Percentiles rank a stretch among this genome's conserved stretches.
Evolutionary conservation across 208 protist species (phyloP).

Genomic region (Spongospora subterranea): DNA sequence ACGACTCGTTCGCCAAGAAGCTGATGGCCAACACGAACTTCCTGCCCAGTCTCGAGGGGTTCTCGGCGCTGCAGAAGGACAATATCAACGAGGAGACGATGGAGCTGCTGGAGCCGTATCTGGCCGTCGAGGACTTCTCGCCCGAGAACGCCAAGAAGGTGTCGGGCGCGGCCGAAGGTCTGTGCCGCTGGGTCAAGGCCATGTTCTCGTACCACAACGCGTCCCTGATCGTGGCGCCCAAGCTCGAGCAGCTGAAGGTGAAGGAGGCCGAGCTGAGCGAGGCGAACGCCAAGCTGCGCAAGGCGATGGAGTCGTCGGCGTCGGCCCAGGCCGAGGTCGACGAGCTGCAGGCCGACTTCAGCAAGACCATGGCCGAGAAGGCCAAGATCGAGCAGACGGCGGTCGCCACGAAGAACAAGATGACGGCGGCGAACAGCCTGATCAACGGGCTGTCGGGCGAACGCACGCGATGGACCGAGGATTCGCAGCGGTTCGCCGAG

Average conservation of each 20-base stretch:
- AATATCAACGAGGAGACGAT: conserved; percentile 97
- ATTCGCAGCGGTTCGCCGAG: conserved; percentile 94
- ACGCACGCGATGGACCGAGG: conserved; percentile 91
- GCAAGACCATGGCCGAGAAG: conserved; percentile 91
- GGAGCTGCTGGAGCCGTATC: conserved; percentile 95
- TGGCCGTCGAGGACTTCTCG: conserved; percentile 92
- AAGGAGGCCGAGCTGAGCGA: conserved; percentile 78
- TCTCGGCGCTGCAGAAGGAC: conserved; percentile 75
- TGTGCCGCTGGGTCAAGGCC: conserved; percentile 92
- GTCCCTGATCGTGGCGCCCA: conserved; percentile 92
- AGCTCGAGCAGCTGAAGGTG: conserved; percentile 81
- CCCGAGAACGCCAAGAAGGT: conserved; percentile 83
- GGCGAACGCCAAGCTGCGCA: conserved; percentile 91
- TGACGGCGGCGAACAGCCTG: conserved; percentile 93
- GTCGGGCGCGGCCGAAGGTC: conserved; percentile 76
- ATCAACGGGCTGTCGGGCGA: conserved; percentile 95
- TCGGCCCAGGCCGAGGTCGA: conserved; percentile 88
- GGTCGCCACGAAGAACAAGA: conserved; percentile 88
- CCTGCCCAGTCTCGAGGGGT: conserved; percentile 25
- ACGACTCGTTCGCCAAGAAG: conserved; percentile 56
- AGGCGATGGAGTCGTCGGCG: conserved; percentile 91
- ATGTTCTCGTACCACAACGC: conserved; percentile 97
- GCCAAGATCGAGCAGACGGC: conserved; percentile 93
- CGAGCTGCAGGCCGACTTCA: conserved; percentile 87
- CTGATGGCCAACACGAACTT: conserved; percentile 56